Base-by-base conservation (phyloP, 805 yeast species). In the Ogataea methanolica region DNA sequence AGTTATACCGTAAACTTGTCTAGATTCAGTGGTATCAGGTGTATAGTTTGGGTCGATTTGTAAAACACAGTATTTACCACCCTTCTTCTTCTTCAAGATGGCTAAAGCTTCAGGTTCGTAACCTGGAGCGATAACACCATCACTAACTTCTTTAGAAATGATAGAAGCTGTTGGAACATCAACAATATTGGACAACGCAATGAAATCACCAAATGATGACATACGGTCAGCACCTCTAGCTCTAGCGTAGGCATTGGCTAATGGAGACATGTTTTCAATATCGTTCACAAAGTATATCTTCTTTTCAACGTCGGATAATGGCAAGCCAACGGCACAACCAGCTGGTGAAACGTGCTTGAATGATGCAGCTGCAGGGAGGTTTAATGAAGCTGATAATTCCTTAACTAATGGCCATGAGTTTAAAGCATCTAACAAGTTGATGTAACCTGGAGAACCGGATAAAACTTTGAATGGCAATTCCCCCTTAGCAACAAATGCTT, bases 221-320 rank as follows among this genome's bases (percentile, higher is more conserved):
- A 94, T 94, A 80, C 99, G 85, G 73, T 94, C 99, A 58, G 99
- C 99, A 70, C 99, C 99, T 73, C 99, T 88, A 48, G 99, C 99
- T 74, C 98, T 88, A 36, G 99, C 99, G 65, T 94, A 94, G 49
- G 99, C 99, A 65, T 87, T 86, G 54, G 99, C 99, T 65, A 94
- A 78, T 47, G 99, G 98, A 12, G 97, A 88, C 67, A 94, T 76
- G 77, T 91, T 88, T 71, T 88, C 96, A 63, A 92, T 89, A 69
- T 89, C 97, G 58, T 82, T 83, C 54, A 94, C 99, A 67, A 94
- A 94, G 78, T 94, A 94, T 55, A 92, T 81, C 72, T 92, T 87
- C 79, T 90, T 91, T 76, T 94, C 99, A 54, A 83, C 75, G 44
- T 91, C 99, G 41, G 85, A 65, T 60, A 94, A 77, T 56, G 99